Percentiles rank a stretch among this genome's conserved stretches.
Conservation (phyloP, 352 stramenopile genomes). For the Globisporangium camurandrum region DNA sequence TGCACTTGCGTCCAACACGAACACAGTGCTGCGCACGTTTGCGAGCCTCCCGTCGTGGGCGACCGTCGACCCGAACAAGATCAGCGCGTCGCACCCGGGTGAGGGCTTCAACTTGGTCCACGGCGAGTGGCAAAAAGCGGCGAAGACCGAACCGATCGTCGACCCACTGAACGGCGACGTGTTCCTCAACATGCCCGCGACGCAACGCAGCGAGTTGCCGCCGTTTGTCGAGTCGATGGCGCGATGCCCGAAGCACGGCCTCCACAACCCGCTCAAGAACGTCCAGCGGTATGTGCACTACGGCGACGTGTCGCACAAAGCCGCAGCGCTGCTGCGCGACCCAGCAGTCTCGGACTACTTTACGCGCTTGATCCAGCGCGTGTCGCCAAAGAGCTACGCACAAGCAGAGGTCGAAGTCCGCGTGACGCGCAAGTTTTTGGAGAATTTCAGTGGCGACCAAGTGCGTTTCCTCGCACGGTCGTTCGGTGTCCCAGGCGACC, state of each 20-base stretch:
- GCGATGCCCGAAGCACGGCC: constrained; percentile 91
- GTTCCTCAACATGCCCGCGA: constrained; percentile 93
- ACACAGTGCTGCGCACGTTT: constrained; percentile 27
- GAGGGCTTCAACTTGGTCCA: constrained; percentile 90
- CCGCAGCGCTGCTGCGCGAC: constrained; percentile 71
- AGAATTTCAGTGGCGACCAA: constrained; percentile 97
- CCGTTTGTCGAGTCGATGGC: constrained; percentile 92
- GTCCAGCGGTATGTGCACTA: constrained; percentile 90
- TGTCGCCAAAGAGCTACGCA: constrained; percentile 95
- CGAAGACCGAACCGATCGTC: constrained; percentile 77
- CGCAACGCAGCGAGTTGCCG: constrained; percentile 80
- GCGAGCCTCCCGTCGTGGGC: constrained; percentile 86
- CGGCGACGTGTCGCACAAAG: constrained; percentile 77
- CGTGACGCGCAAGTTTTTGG: constrained; percentile 94
- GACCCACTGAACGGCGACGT: constrained; percentile 93
- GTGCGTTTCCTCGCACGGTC: constrained; percentile 94
- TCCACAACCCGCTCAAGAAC: constrained; percentile 99
- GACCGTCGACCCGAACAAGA: constrained; percentile 82
- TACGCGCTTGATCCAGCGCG: constrained; percentile 92
- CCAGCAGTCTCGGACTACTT: constrained; percentile 95
- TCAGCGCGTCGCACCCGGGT: constrained; percentile 72
- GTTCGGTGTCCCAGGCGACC: constrained; percentile 95
- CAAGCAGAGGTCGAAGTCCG: constrained; percentile 90
- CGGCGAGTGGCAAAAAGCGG: constrained; percentile 81
- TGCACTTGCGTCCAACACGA: no score